These are phyloP conservation scores for Globisporangium cylindrosporum DNA, from an alignment of 352 stramenopile genomes.

Conservation along the genomic window DNA sequence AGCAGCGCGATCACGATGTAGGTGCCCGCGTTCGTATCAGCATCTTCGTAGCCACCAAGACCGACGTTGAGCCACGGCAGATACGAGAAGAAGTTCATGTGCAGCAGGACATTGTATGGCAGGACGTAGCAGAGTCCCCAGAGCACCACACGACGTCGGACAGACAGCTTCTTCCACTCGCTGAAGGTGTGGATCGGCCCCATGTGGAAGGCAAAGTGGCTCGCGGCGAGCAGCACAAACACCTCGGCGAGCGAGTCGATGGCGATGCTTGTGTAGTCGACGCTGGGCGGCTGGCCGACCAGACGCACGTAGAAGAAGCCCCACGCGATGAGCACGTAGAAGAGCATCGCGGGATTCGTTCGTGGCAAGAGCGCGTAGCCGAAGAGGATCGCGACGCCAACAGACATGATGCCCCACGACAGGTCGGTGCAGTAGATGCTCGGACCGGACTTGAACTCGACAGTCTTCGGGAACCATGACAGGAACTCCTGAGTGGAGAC, in stretches of 20 bases:
- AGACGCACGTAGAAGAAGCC: constrained; percentile 76
- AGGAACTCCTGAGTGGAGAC: constrained; percentile 47
- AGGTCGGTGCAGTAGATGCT: constrained; percentile 68
- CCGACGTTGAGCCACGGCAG: constrained; percentile 73
- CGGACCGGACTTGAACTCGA: constrained; percentile 59
- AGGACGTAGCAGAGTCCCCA: constrained; percentile 66
- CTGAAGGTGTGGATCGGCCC: constrained; percentile 44
- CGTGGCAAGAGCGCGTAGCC: constrained; percentile 55
- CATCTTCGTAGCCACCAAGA: constrained; percentile 58
- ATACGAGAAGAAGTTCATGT: constrained; percentile 75
- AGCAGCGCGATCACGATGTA: constrained; percentile 57
- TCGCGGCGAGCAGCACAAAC: constrained; percentile 58
- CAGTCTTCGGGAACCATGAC: constrained; percentile 83
- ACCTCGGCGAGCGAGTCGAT: constrained; percentile 57
- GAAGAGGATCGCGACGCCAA: constrained; percentile 31
- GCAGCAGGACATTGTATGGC: constrained; percentile 67
- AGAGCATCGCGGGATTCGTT: constrained; percentile 41
- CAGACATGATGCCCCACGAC: constrained; percentile 63
- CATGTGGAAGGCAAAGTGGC: constrained; percentile 39
- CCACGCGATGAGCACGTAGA: constrained; percentile 51
- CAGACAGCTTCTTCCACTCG: constrained; percentile 30
- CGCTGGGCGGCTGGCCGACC: constrained; percentile 51
- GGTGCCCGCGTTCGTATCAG: constrained; percentile 42
- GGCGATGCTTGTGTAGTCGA: constrained; percentile 54
- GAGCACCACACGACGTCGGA: constrained; percentile 38